These are phyloP conservation scores for Talaromyces wortmannii DNA, from an alignment of 495 filamentous ascomycete genomes.

Conservation along the genomic window DNA sequence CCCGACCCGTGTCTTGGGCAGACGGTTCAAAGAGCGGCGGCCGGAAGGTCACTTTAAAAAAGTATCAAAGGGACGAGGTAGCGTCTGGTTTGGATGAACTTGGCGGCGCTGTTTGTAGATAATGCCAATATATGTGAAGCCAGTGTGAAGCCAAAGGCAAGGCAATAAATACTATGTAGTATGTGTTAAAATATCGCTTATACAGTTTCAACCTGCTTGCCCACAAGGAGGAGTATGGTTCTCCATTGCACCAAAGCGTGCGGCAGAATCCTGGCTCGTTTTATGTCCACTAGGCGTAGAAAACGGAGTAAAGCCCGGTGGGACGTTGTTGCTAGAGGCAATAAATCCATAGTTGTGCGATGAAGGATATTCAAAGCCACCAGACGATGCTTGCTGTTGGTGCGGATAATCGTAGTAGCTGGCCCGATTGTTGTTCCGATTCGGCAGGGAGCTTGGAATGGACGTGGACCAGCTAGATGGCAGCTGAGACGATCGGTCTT, in stretches of 20 bases:
- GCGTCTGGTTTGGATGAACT: neutral
- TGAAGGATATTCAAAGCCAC: conserved; percentile 11
- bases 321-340: conserved; percentile 25
- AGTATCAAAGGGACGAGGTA: too few species aligned
- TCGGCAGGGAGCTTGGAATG: too few species aligned
- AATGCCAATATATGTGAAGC: too few species aligned
- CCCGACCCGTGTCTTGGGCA: too few species aligned
- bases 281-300: conserved; percentile 10
- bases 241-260: conserved; percentile 36
- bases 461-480: too few species aligned
- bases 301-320: conserved; percentile 13
- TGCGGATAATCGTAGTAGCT: neutral
- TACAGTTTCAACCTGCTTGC: conserved; percentile 35
- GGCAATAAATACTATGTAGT: neutral
- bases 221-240: conserved; percentile 38
- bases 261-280: conserved; percentile 19
- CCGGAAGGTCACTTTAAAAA: too few species aligned
- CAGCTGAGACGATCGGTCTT: neutral
- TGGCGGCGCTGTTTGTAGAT: neutral
- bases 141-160: too few species aligned
- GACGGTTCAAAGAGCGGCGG: too few species aligned
- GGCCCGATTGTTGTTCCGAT: too few species aligned
- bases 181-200: neutral
- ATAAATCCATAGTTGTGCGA: conserved; percentile 40
- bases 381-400: neutral